Conservation (phyloP, 345 rosid genomes). For the Camelina sativa region DNA sequence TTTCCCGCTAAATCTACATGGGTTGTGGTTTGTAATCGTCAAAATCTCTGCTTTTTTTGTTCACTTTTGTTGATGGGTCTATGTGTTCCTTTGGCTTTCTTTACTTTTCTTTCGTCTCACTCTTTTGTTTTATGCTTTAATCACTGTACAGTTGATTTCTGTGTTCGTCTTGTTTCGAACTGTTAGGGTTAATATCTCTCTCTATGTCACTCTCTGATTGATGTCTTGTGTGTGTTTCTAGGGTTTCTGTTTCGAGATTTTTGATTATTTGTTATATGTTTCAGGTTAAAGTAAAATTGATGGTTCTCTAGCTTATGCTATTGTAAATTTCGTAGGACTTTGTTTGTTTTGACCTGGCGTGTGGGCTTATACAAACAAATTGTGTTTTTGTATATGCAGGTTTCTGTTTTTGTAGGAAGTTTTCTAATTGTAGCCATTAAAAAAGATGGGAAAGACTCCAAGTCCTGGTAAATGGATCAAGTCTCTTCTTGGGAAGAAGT, state of each 20-base stretch:
- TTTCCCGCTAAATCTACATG: conserved; percentile 36
- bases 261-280: conserved; percentile 1
- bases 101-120: background rate
- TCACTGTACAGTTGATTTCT: background rate
- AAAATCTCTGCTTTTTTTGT: conserved; percentile 44
- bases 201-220: conserved; percentile 8
- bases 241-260: conserved; percentile 32
- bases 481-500: conserved; percentile 69
- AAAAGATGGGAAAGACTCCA: conserved; percentile 74
- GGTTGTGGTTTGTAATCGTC: conserved; percentile 27
- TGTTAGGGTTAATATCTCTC: conserved; percentile 24
- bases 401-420: conserved; percentile 25
- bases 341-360: background rate
- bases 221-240: conserved; percentile 29
- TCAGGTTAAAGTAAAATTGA: background rate
- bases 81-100: conserved; percentile 30
- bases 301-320: background rate
- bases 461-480: conserved; percentile 86
- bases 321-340: conserved; percentile 10
- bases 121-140: conserved; percentile 34
- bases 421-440: conserved; percentile 15
- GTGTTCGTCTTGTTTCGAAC: background rate
- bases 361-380: conserved; percentile 4
- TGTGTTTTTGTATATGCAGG: conserved; percentile 33
- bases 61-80: conserved; percentile 36